These are phyloP conservation scores for Metschnikowia henanensis DNA, from an alignment of 805 yeast species.

Conservation along the genomic window DNA sequence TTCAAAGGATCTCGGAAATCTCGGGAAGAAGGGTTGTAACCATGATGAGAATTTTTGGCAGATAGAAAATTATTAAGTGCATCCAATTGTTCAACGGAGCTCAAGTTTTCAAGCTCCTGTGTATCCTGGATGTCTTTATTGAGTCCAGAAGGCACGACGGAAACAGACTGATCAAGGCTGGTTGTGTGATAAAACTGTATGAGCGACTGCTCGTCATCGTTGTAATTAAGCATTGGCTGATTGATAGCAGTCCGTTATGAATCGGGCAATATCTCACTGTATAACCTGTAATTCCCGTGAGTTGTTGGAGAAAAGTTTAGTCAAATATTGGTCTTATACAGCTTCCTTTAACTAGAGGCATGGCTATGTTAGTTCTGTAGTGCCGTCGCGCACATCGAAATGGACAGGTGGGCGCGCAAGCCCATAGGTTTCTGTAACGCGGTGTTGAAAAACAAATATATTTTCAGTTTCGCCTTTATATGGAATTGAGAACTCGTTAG, in stretches of 20 bases:
- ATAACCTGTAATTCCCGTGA: neutral
- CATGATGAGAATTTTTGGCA: conserved; percentile 11
- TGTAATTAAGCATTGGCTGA: conserved; percentile 30
- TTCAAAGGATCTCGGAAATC: conserved; percentile 36
- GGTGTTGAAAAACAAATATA: too few species aligned
- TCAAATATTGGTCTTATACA: too few species aligned
- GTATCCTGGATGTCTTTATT: conserved; percentile 10
- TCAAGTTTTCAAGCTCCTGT: conserved; percentile 21
- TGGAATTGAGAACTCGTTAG: too few species aligned
- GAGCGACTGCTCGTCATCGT: conserved; percentile 29
- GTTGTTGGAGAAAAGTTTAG: neutral
- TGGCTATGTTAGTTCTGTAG: neutral
- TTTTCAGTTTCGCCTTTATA: too few species aligned
- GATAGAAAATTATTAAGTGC: conserved; percentile 29
- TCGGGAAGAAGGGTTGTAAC: conserved; percentile 16
- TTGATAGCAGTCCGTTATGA: neutral
- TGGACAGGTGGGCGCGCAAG: neutral
- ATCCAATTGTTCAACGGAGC: conserved; percentile 32
- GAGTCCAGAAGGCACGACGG: conserved; percentile 15
- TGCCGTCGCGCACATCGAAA: neutral
- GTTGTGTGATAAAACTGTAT: conserved; percentile 30
- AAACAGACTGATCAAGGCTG: conserved; percentile 25
- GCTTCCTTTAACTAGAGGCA: too few species aligned
- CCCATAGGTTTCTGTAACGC: neutral
- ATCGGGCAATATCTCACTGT: too few species aligned